Base-by-base conservation (phyloP, 805 yeast species). In the Debaryomyces maramus region DNA sequence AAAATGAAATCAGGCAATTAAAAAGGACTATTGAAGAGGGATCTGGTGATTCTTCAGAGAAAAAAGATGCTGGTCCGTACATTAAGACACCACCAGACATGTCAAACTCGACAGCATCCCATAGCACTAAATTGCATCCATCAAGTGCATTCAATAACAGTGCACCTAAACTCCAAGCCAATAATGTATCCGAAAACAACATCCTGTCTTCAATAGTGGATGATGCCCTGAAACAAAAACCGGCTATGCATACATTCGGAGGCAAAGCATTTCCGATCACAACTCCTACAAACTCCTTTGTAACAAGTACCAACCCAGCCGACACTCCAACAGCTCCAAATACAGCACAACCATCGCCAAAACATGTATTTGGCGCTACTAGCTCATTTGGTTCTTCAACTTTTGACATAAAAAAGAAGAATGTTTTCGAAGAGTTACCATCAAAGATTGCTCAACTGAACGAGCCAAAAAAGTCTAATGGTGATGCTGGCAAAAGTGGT, bases 331-430 rank as follows among this genome's bases (percentile, higher is more conserved):
- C 40, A 36, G 47, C 34, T 30, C 39, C 43, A 17, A 40, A 28
- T 22, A 41, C 47, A 30, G 42, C 46, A 16, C 30, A 41, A 18
- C 27, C 36, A 13, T 10, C 40, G 10, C 37, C 41, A 15, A 47
- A 30, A 38, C 43, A 18, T 10, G 65, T 61, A 3, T 68, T 68
- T 52, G 78, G 74, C 3, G 55, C 78, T 2, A 55, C 71, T 9
- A 60, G 65, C n/a, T 46, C 70, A 2, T 68, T 70, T 52, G 73
- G 72, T 6, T 54, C 40, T 39, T 47, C 48, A 5, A 45, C 55
- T 5, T 46, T 55, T 27, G 63, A 53, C 17, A 57, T 43, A 19
- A 51, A 47, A 15, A 54, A 55, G 13, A 45, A 49, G 46, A 53
- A 52, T 38, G 59, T 62, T 1, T 63, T 62, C 41, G 66, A 58